phyloP scores from a whole-genome alignment of 2,329 filamentous ascomycete genomes.

The Colletotrichum spinosum region DNA sequence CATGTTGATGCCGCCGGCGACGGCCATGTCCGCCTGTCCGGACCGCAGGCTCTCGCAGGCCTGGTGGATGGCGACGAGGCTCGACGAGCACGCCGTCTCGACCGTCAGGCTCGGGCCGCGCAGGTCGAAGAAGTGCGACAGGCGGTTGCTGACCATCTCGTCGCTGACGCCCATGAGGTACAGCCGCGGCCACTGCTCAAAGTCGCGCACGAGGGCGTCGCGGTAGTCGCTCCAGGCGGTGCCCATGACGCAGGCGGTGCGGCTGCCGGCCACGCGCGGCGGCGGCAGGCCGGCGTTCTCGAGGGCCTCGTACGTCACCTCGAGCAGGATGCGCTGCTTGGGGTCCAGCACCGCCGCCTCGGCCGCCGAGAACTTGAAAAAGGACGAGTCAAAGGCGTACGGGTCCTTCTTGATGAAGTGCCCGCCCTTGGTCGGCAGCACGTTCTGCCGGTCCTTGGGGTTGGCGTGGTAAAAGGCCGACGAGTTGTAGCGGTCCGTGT shows the following conservation, averaged over 20 bases:
- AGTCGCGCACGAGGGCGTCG: conserved; percentile 45
- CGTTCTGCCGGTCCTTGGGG: conserved; percentile 14
- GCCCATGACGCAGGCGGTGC: conserved; percentile 30
- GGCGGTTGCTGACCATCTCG: conserved; percentile 53
- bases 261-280: conserved; percentile 8
- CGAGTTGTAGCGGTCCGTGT: conserved; percentile 10
- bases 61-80: conserved; percentile 58
- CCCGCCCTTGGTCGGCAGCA: conserved; percentile 36
- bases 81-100: conserved; percentile 63
- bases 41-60: conserved; percentile 45
- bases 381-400: conserved; percentile 48
- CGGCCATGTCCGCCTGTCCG: conserved; percentile 39
- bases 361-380: conserved; percentile 53
- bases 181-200: conserved; percentile 48
- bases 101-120: conserved; percentile 59
- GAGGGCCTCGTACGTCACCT: conserved; percentile 39
- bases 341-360: conserved; percentile 51
- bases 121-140: conserved; percentile 61
- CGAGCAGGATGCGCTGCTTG: conserved; percentile 40
- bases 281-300: conserved; percentile 38
- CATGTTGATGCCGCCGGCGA: conserved; percentile 21
- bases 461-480: conserved; percentile 16
- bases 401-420: conserved; percentile 44
- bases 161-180: conserved; percentile 52
- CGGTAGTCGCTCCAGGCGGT: conserved; percentile 34